A percentile compares a stretch with the other conserved stretches of the same genome.
Conservation (phyloP, 1,284 basidiomycete genomes). For the Malassezia furfur region DNA sequence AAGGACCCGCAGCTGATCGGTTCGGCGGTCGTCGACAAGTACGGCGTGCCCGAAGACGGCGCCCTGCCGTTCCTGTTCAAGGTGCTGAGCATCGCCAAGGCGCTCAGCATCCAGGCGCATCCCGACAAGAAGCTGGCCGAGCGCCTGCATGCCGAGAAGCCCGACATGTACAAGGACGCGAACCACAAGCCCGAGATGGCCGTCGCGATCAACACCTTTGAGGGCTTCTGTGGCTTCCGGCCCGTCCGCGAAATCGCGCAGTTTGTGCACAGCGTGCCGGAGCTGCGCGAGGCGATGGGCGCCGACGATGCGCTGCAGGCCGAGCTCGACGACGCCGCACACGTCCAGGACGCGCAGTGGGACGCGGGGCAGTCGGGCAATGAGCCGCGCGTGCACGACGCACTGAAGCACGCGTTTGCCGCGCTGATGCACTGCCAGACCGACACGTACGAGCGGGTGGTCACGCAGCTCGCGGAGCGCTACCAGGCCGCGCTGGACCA, state of each 20-base stretch:
- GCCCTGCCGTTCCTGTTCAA: constrained; percentile 46
- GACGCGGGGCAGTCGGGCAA: not conserved
- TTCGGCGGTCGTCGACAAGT: constrained; percentile 16
- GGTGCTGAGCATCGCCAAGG: constrained; percentile 73
- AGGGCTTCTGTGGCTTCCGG: constrained; percentile 81
- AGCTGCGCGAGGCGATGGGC: constrained; percentile 56
- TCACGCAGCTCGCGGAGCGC: constrained; percentile 11
- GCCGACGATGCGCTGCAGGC: constrained; percentile 8
- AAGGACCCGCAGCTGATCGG: constrained; percentile 30
- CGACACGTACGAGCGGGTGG: constrained; percentile 11
- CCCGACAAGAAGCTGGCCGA: constrained; percentile 84
- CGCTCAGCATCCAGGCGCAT: constrained; percentile 92
- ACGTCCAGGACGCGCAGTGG: not conserved
- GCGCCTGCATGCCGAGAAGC: constrained; percentile 63
- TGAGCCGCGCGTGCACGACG: not conserved
- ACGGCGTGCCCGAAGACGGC: constrained; percentile 18
- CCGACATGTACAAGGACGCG: constrained; percentile 81
- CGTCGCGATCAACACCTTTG: constrained; percentile 81
- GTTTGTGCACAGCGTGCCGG: constrained; percentile 64
- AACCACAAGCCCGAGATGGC: constrained; percentile 99
- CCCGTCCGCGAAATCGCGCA: constrained; percentile 64
- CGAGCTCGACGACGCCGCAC: not conserved
- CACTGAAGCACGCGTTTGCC: constrained; percentile 26
- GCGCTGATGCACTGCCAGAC: constrained; percentile 25
- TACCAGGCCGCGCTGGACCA: not conserved